Evolutionary conservation across 1,284 basidiomycete genomes (phyloP).

Genomic region (Rhodotorula sp.): DNA sequence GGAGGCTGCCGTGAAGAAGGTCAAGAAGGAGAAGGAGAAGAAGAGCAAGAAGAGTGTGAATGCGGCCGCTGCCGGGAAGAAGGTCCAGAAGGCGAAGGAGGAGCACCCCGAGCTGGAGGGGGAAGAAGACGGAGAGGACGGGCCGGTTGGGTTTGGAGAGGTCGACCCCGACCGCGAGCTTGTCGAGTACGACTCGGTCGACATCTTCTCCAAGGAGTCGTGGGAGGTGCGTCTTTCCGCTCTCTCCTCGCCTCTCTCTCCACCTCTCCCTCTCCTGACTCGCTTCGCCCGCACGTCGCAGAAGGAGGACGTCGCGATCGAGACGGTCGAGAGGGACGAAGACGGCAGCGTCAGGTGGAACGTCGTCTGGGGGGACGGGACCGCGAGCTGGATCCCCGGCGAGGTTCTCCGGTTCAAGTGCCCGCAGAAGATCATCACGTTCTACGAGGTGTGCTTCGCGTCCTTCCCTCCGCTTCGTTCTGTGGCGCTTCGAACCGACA

Average conservation of each 20-base stretch:
- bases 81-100: conserved; percentile 6
- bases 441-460: conserved; percentile 13
- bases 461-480: no score
- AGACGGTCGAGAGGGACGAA: conserved; percentile 4
- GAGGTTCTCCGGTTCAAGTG: conserved; percentile 2
- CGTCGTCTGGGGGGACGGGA: conserved; percentile 11
- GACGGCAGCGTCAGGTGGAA: not conserved
- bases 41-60: not conserved
- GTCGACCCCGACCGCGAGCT: not conserved
- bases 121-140: not conserved
- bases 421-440: conserved; percentile 21
- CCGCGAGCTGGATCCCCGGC: not conserved
- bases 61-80: not conserved
- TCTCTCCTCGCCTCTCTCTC: no score
- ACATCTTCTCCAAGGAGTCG: not conserved
- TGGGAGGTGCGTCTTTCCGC: conserved; percentile 22
- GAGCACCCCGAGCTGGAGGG: not conserved
- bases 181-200: not conserved
- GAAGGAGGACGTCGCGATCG: conserved; percentile 10
- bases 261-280: not conserved
- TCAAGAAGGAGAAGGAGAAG: conserved; percentile 13
- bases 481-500: no score
- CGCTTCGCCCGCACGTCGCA: not conserved
- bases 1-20: not conserved
- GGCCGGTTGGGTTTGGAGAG: not conserved